Conservation (phyloP, 352 stramenopile genomes). For the Globisporangium paddicum region DNA sequence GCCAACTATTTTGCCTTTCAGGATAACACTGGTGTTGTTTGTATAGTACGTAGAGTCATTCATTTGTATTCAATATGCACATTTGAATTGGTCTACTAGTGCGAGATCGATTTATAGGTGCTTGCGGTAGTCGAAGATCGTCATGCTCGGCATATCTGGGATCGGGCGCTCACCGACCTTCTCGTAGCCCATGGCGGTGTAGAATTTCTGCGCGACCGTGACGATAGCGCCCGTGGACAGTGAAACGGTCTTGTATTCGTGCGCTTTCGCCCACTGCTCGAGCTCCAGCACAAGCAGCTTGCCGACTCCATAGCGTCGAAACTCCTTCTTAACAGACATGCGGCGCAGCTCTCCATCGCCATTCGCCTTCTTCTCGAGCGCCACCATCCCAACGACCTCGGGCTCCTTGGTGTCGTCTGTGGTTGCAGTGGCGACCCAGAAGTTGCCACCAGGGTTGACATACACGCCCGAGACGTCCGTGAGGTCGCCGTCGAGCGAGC, state of each 20-base stretch:
- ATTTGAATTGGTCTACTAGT: background rate
- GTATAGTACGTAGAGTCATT: too few species aligned
- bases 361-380: conserved; percentile 26
- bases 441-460: conserved; percentile 24
- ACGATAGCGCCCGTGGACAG: conserved; percentile 28
- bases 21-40: too few species aligned
- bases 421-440: conserved; percentile 31
- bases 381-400: conserved; percentile 30
- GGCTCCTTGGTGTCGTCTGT: background rate
- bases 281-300: conserved; percentile 33
- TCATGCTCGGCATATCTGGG: conserved; percentile 27
- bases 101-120: too few species aligned
- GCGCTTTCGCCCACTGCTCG: conserved; percentile 31
- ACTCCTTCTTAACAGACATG: conserved; percentile 34
- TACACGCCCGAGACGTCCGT: conserved; percentile 6
- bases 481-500: conserved; percentile 6
- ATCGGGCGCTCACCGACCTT: conserved; percentile 20
- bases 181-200: conserved; percentile 27
- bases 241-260: conserved; percentile 23
- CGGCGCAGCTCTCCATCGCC: conserved; percentile 34
- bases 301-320: conserved; percentile 34
- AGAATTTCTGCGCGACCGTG: conserved; percentile 29
- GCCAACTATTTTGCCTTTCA: too few species aligned
- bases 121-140: conserved; percentile 31
- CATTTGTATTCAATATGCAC: background rate